Base-by-base conservation (phyloP, 1,284 basidiomycete genomes). In the Ustilago sp. region DNA sequence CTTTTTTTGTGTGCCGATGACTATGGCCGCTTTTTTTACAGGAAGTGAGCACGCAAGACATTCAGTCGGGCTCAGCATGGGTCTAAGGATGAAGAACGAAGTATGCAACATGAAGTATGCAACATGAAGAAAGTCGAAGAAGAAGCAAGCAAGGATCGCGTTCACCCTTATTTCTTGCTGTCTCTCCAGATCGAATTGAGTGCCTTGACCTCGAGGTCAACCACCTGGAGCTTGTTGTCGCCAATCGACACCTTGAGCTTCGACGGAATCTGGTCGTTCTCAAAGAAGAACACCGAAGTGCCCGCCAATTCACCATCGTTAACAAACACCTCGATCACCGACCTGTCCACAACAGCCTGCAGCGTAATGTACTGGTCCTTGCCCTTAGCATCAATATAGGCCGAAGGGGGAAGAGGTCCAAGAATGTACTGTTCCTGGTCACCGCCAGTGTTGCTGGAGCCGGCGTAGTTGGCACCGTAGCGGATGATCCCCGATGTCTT, bases 291-390 rank as follows among this genome's bases (percentile, higher is more conserved):
- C 13, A 74, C 70, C 32, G 68, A 65, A 17, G 75, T 79, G 19
- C 70, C 77, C 15, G 69, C 60, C 8, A 75, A 53, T 62, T 78
- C 68, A 19, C 84, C 84, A 23, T 74, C 80, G 52, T 87, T 84
- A 41, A 83, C 71, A 63, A 85, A 87, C 7, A 85, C 74, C 67
- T 87, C 86, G 52, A 83, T 64, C 39, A 87, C 59, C 39, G 77
- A 79, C 52, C 83, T 76, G 68, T 87, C 86, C 17, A 86, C 71
- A 4, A 86, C 68, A 19, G 79, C 77, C 36, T 73, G 70, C 51
- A 83, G 65, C 48, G 65, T 54, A 38, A 77, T 65, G 53, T 63
- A 62, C 60, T 63, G 45, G 52, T 69, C 65, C 56, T 71, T 34
- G 36, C 41, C 68, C 15, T 61, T 45, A 13, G 58, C 12, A 32